A percentile compares a stretch with the other conserved stretches of the same genome.
These are phyloP conservation scores for Diophrys sp. DNA, from an alignment of 73 alveolate genomes.

Conservation along the genomic window DNA sequence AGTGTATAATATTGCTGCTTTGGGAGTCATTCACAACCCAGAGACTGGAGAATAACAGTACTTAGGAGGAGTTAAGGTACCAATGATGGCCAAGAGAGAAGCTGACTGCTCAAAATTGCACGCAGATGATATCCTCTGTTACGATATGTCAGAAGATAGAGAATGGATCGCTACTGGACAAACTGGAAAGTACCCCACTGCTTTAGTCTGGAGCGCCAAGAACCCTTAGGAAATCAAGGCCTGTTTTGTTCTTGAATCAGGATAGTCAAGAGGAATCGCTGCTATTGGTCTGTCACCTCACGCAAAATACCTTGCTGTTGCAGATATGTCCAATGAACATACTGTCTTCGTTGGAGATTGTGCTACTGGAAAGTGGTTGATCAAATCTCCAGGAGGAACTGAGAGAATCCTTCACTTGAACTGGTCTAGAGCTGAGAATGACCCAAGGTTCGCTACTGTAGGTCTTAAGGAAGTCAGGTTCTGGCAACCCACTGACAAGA, in stretches of 20 bases:
- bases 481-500: constrained; percentile 80
- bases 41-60: constrained; percentile 59
- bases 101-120: constrained; percentile 73
- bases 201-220: constrained; percentile 87
- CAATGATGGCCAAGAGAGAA: constrained; percentile 41
- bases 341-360: constrained; percentile 78
- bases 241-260: constrained; percentile 64
- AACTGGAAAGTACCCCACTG: constrained; percentile 87
- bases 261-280: constrained; percentile 82
- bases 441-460: constrained; percentile 54
- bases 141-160: constrained; percentile 81
- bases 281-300: constrained; percentile 77
- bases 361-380: constrained; percentile 57
- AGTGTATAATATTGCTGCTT: constrained; percentile 95
- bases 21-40: constrained; percentile 85
- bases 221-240: constrained; percentile 68
- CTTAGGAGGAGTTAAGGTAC: constrained; percentile 74
- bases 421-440: constrained; percentile 33
- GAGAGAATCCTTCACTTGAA: constrained; percentile 29
- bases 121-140: constrained; percentile 89
- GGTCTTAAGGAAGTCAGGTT: constrained; percentile 78
- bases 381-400: constrained; percentile 18
- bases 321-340: constrained; percentile 92
- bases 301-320: constrained; percentile 79
- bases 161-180: constrained; percentile 91